Conservation (phyloP, 169 alveolate genomes). For the Blepharisma undulans region DNA sequence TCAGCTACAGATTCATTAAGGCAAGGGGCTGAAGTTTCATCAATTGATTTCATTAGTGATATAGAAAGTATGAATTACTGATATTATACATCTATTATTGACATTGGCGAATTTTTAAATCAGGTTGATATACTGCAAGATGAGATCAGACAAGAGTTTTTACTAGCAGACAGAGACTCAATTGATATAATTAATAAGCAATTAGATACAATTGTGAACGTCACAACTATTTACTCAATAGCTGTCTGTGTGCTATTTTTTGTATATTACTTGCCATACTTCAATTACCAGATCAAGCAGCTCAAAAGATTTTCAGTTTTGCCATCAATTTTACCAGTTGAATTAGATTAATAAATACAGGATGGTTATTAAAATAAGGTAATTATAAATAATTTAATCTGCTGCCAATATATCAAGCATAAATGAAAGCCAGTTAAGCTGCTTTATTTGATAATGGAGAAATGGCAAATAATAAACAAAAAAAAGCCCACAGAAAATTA, state of each 20-base stretch:
- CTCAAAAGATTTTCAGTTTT: background rate
- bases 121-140: background rate
- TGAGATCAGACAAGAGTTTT: background rate
- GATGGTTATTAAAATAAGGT: too few relatives aligned
- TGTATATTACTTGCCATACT: background rate
- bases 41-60: background rate
- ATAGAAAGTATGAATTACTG: background rate
- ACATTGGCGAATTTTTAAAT: too few relatives aligned
- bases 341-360: too few relatives aligned
- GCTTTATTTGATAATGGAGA: background rate
- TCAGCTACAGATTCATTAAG: background rate
- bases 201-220: background rate
- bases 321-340: background rate
- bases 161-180: background rate
- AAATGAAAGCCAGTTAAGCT: background rate
- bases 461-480: background rate
- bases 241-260: background rate
- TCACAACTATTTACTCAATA: background rate
- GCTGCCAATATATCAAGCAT: background rate
- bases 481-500: background rate
- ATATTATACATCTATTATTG: background rate
- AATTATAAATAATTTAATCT: too few relatives aligned
- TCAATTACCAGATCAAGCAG: background rate
- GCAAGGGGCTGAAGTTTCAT: background rate
- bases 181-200: background rate